Conservation (phyloP, 176 grass and related monocot genomes). For the Musa troglodytarum region DNA sequence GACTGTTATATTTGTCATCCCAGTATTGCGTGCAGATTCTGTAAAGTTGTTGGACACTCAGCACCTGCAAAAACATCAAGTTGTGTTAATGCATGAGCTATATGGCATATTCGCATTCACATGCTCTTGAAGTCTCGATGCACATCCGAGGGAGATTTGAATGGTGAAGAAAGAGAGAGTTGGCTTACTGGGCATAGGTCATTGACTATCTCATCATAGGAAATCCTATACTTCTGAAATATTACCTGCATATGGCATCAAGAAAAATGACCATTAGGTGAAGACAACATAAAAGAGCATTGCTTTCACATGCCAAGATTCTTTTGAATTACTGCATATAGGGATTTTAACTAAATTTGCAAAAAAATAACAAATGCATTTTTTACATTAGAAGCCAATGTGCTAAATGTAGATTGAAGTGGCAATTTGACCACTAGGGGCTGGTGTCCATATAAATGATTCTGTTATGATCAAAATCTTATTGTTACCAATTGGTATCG, state of each 20-base stretch:
- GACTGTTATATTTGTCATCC: slow-evolving; percentile 93
- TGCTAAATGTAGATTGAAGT: no score
- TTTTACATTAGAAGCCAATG: no score
- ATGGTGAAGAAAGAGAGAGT: neutral
- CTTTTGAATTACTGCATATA: neutral
- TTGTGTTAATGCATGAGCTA: neutral
- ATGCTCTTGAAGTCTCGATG: neutral
- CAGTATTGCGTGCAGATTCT: slow-evolving; percentile 95
- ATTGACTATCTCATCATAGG: slow-evolving; percentile 69
- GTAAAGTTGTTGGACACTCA: slow-evolving; percentile 84
- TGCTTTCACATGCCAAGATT: neutral
- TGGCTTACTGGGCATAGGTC: slow-evolving; percentile 70
- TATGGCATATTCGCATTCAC: neutral
- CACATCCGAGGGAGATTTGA: neutral
- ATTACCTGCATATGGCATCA: slow-evolving; percentile 52
- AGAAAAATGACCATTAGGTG: neutral
- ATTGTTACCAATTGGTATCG: no score
- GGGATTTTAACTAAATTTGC: no score
- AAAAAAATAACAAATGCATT: no score
- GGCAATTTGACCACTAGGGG: no score
- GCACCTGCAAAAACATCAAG: slow-evolving; percentile 44
- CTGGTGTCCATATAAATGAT: no score
- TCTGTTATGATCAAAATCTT: no score
- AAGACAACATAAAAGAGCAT: neutral
- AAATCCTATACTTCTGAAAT: slow-evolving; percentile 92